These are phyloP conservation scores for Anisodus tanguticus DNA, from an alignment of 257 asterid species.

Conservation along the genomic window DNA sequence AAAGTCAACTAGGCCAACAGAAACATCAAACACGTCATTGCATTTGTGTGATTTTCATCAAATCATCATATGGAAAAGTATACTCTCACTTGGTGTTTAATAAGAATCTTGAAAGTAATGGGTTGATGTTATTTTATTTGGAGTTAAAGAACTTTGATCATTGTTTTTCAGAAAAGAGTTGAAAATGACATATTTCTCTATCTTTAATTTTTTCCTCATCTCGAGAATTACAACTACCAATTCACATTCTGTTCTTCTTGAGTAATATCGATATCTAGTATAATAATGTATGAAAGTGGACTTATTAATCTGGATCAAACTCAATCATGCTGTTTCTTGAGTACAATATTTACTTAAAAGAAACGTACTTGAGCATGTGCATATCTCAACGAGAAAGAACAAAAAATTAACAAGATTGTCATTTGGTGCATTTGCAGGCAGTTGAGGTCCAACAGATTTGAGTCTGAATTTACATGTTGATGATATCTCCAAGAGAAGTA, in stretches of 20 bases:
- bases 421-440: conserved; percentile 11
- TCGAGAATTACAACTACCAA: neutral
- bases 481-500: neutral
- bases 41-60: too few relatives aligned
- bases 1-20: too few relatives aligned
- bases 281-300: neutral
- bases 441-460: conserved; percentile 8
- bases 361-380: neutral
- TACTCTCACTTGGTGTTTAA: too few relatives aligned
- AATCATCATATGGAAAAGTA: too few relatives aligned
- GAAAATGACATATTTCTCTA: neutral
- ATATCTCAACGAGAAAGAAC: neutral
- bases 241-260: neutral
- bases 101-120: too few relatives aligned
- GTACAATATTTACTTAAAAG: neutral
- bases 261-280: neutral
- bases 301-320: neutral
- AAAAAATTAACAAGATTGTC: neutral
- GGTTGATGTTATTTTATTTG: too few relatives aligned
- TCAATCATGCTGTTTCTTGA: neutral
- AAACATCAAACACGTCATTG: too few relatives aligned
- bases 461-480: neutral
- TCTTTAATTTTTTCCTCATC: neutral
- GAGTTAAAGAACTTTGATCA: neutral
- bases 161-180: neutral